Base-by-base conservation (phyloP, 768 basidiomycete species). In the Auriscalpium vulgare region DNA sequence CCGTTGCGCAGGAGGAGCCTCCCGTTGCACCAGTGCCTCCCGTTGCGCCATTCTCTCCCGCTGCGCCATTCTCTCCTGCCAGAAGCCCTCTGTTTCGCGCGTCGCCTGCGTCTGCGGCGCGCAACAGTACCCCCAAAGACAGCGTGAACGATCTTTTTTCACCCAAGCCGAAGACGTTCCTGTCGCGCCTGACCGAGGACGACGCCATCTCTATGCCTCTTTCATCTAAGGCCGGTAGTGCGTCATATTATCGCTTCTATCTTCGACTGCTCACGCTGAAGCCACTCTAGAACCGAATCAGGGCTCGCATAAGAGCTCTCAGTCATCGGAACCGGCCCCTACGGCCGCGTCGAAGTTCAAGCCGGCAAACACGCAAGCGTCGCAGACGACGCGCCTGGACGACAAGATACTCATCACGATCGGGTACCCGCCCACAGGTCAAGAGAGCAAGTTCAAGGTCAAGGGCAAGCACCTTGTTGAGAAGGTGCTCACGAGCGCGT, bases 391-490 rank as follows among this genome's bases (percentile, higher is more conserved):
- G 14, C 35, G 10, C 35, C 45, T 36, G 9, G 53, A 54, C 7
- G 53, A 47, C 10, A 54, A 54, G 23, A 54, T 54, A 21, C 37
- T 54, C 10, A 40, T 54, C n/a, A 48, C 46, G 35, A 54, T 54
- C 53, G 19, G 13, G 16, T 45, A 54, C 53, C 46, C 46, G n/a
- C 6, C 35, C 11, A 34, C 45, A 10, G 53, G 53, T 16, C 14
- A 47, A 4, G 53, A 54, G 37, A 54, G 53, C 53, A 54, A 54
- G 53, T 54, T 54, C 46, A 54, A 54, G 45, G 19, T 54, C 21
- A 54, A 54, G 35, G 53, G 45, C 29, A 54, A 54, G 34, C 53
- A 54, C 35, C 19, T 23, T 9, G 53, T 54, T n/a, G 45, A 37
- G 16, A 44, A 45, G 35, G 53, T 54, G 14, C 45, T 54, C 10